phyloP scores from a whole-genome alignment of 139 green algal genomes.

The Chlamydomonas sp. region DNA sequence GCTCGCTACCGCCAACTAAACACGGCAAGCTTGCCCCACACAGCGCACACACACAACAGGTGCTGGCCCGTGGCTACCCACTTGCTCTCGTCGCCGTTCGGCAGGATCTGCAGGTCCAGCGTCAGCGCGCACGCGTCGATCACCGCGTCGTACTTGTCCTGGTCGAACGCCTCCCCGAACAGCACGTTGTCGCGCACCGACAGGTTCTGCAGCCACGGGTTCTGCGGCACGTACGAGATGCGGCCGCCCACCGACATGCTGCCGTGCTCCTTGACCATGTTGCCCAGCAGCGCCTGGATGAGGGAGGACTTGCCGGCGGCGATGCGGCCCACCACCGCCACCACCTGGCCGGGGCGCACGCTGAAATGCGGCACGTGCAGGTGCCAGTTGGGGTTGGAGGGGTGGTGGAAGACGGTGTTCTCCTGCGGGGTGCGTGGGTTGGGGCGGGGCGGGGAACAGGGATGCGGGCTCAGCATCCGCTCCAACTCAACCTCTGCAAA shows the following conservation, averaged over 20 bases:
- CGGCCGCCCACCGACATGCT: conserved; percentile 34
- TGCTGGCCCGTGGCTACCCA: conserved; percentile 6
- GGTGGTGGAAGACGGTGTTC: conserved; percentile 62
- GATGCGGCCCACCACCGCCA: conserved; percentile 65
- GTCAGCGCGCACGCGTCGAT: conserved; percentile 65
- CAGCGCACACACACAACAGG: too few species aligned
- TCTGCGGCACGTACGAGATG: conserved; percentile 58
- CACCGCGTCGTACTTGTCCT: conserved; percentile 55
- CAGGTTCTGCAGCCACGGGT: conserved; percentile 77
- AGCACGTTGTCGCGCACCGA: conserved; percentile 73
- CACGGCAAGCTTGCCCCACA: too few species aligned
- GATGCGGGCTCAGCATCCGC: neutral
- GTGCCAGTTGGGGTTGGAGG: conserved; percentile 49
- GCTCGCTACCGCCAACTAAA: neutral
- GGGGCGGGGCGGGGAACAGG: neutral
- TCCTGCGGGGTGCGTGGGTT: conserved; percentile 30
- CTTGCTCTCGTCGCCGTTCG: conserved; percentile 53
- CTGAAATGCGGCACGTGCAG: conserved; percentile 53
- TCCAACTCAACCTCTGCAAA: too few species aligned
- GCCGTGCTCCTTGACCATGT: conserved; percentile 59
- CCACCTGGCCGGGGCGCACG: conserved; percentile 52
- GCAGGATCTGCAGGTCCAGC: conserved; percentile 68
- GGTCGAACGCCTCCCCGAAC: conserved; percentile 58
- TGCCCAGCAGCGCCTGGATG: conserved; percentile 60
- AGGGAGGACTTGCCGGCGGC: conserved; percentile 58